Evolutionary conservation across 305 asterid species (phyloP), one percentile per base, ranked within the genome.

Genomic region (Solanum hybrid): DNA sequence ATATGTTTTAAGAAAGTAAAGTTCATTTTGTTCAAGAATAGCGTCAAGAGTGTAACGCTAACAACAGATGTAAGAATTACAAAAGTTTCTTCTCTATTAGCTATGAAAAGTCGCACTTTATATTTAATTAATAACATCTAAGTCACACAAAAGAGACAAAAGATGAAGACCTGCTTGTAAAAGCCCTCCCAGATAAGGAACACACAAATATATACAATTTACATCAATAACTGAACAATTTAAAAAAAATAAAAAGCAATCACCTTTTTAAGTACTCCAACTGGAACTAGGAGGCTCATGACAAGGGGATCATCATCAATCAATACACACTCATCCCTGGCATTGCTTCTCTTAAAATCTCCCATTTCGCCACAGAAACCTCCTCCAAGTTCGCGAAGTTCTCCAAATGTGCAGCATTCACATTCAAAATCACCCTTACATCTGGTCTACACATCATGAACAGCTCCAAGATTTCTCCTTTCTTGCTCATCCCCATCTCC

Each of bases 281-380:
- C 60, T 32, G 91, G 88, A 84, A 91, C 87, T 24, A 87, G 91
- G 60, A 90, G 91, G 29, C 89, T 86, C 93, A 66, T 86, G 86
- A 92, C 91, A 85, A 88, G 92, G 82, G 91, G 91, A 86, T 92
- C 93, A 88, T 92, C 92, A 34, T 90, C 93, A 90, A 89, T 92
- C 88, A 92, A 45, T 88, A 92, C 92, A 89, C 92, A 92, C 7
- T 89, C 90, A 88, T 90, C 87, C 78, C 91, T 7, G 66, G 24
- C 91, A 60, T 29, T 73, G 93, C 93, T 27, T 88, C 93, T 87
- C 81, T 88, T 81, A 92, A 78, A 92, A 91, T 90, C 91, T 92
- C 93, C 73, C 93, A 91, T 69, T 92, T 92, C 2, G 91, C 92
- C 87, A 31, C 4, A 13, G 91, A 85, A 64, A 92, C 78, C 89